Conservation (phyloP, 768 basidiomycete species). For the Psilocybe azurescens region DNA sequence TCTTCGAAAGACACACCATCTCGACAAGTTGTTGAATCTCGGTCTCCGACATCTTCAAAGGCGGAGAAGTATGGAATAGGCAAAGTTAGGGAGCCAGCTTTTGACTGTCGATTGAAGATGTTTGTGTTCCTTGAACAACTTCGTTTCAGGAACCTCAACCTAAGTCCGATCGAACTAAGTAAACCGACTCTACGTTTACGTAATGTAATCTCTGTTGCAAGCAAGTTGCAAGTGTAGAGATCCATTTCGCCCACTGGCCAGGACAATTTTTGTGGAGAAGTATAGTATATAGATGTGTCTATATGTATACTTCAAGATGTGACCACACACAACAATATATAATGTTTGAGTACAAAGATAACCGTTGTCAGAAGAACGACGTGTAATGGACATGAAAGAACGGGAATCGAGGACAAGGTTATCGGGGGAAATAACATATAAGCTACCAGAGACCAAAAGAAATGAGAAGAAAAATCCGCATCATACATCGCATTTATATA, state of each 20-base stretch:
- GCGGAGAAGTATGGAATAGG: neutral
- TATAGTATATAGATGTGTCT: too few species aligned
- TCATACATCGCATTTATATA: conserved; percentile 2
- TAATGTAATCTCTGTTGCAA: neutral
- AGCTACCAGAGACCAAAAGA: conserved; percentile 5
- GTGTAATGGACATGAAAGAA: neutral
- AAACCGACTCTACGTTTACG: conserved; percentile 4
- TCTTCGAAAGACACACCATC: conserved; percentile 34
- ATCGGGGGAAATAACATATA: conserved; percentile 3
- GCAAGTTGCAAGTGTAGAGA: neutral
- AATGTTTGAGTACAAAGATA: conserved; percentile 3
- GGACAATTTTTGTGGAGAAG: too few species aligned
- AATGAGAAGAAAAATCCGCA: neutral
- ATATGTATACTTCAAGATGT: too few species aligned
- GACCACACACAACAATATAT: conserved; percentile 3
- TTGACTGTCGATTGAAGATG: neutral
- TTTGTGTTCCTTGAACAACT: neutral
- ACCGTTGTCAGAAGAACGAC: neutral
- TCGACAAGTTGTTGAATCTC: conserved; percentile 62
- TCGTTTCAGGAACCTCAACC: neutral
- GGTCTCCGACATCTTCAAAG: conserved; percentile 44
- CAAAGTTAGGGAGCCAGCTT: neutral
- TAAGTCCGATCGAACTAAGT: neutral
- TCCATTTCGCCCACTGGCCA: too few species aligned
- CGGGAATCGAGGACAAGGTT: conserved; percentile 5